Conservation (phyloP, 495 filamentous ascomycete species). For the Margaritispora aquatica region DNA sequence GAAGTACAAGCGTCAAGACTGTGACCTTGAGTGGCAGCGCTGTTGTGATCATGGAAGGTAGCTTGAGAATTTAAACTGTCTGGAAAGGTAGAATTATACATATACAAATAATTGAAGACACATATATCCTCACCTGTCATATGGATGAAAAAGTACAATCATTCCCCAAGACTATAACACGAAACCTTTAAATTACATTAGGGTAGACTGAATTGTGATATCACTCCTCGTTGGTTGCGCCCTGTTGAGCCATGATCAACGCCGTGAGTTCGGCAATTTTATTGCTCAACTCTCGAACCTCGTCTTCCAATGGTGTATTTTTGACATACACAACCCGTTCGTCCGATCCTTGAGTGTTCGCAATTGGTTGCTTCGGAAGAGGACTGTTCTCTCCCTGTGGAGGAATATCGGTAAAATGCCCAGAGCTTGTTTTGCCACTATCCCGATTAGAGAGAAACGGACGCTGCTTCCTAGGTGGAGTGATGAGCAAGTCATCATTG, state of each 20-base stretch:
- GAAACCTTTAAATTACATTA: no score
- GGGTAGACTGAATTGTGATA: no score
- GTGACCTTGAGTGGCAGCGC: conserved; percentile 50
- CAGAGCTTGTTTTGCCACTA: conserved; percentile 1
- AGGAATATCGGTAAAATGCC: conserved; percentile 3
- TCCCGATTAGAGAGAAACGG: conserved; percentile 19
- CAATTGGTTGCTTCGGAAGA: neutral
- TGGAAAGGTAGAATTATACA: no score
- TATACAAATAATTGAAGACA: no score
- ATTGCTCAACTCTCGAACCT: conserved; percentile 19
- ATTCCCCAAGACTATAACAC: no score
- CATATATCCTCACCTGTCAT: no score
- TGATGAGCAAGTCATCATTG: neutral
- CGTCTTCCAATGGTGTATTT: conserved; percentile 14
- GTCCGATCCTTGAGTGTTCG: conserved; percentile 1
- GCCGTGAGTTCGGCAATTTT: conserved; percentile 26
- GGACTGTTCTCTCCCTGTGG: neutral
- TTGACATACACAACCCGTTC: conserved; percentile 4
- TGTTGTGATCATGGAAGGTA: conserved; percentile 52
- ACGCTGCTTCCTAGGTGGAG: neutral
- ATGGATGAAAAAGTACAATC: no score
- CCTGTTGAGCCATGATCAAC: conserved; percentile 25
- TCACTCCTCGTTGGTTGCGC: conserved; percentile 2
- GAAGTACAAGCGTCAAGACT: conserved; percentile 34
- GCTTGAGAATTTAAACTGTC: conserved; percentile 24